Base-by-base conservation (phyloP, 768 basidiomycete genomes). In the Pleurotus tuoliensis region DNA sequence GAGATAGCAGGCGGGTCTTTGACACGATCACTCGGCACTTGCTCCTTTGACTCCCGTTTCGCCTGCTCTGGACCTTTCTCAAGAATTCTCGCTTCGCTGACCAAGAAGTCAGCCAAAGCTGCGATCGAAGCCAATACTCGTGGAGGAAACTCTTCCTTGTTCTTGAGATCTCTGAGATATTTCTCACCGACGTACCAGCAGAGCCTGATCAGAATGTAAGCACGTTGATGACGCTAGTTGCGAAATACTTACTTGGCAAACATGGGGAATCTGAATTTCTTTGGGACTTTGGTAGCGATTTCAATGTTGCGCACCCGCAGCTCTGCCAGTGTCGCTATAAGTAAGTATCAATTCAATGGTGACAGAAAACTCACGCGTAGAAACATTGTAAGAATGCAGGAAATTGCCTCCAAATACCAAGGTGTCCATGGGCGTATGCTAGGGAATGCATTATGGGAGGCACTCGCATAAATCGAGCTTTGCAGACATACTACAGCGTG, bases 331-430 rank as follows among this genome's bases (percentile, higher is more conserved):
- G 9, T 49, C 50, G 55, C 16, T 37, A 30, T 56, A 12, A 5
- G 16, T 43, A 27, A 3, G 43, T 43, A 12, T 5, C 15, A 16
- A 53, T 37, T 13, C 5, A 12, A 20, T 6, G 24, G 46, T 46
- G 37, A 11, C 20, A 24, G 45, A 58, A 2, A 71, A 34, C 90
- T 61, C 70, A 95, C 94, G 95, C 2, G 88, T 93, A 1, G 80
- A 77, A 44, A 96, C 83, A 63, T 93, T 87, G 69, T 89, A 94
- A 6, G 94, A 95, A 71, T 99, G 96, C 49, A 99, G 69, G 68
- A 98, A 99, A 70, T 99, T 99, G 39, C 96, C 96, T 1, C 96
- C 96, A 65, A 98, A 96, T 1, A 99, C 97, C 41, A 99, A 76
- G 3, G 95, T 89, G 67, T 99, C 94, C 30, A 80, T 71, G 0